Conservation (phyloP, 306 rosid species). For the Benincasa hispida region DNA sequence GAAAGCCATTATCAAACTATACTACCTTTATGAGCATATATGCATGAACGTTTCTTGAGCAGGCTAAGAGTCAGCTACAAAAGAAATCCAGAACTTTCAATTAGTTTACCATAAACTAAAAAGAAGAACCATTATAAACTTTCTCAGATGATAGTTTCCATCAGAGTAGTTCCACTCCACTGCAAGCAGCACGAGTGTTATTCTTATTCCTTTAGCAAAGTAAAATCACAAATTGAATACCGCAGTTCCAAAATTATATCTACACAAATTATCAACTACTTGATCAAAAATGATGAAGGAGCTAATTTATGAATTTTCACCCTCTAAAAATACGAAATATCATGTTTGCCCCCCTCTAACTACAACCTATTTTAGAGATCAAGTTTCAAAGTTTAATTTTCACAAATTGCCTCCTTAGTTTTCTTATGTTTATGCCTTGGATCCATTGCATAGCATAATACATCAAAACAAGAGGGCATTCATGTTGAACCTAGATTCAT, state of each 20-base stretch:
- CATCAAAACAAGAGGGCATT: too few species aligned
- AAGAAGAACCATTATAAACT: background rate
- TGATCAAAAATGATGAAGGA: background rate
- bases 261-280: background rate
- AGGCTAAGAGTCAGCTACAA: background rate
- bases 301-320: background rate
- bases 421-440: too few species aligned
- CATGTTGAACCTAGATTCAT: too few species aligned
- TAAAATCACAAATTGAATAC: background rate
- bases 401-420: too few species aligned
- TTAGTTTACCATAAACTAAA: background rate
- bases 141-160: background rate
- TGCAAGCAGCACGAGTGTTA: background rate
- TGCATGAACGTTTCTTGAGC: constrained; percentile 15
- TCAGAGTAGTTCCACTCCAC: background rate
- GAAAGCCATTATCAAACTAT: constrained; percentile 36
- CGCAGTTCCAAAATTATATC: background rate
- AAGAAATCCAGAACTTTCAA: constrained; percentile 1
- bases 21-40: background rate
- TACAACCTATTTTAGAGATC: too few species aligned
- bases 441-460: too few species aligned
- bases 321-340: too few species aligned
- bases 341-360: too few species aligned
- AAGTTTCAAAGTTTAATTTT: too few species aligned
- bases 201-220: background rate